Base-by-base conservation (phyloP, 1,139 yeast genomes). In the Yamadazyma taylorii region DNA sequence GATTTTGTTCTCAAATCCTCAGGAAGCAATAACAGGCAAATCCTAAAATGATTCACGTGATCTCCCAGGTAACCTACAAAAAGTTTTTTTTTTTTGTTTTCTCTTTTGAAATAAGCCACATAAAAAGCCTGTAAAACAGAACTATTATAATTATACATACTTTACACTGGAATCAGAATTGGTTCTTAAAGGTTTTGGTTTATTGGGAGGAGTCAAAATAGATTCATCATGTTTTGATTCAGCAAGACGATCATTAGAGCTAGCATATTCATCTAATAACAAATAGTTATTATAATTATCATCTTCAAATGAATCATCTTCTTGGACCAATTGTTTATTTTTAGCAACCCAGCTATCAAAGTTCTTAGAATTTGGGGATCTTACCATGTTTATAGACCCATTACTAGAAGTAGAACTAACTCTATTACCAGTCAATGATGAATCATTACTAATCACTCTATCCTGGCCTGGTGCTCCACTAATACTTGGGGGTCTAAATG, bases 331-430 rank as follows among this genome's bases (percentile, higher is more conserved):
- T 39, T 63, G 61, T 43, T 63, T 69, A 48, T 77, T 77, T 43
- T 64, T 66, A 34, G 64, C 61, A 10, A 77, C 78, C 83, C 83
- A 78, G 22, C 62, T 66, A 35, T 73, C 75, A 51, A 76, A 78
- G 25, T 59, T 56, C 35, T 40, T 48, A 42, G 50, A 52, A 47
- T 50, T 52, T 31, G 57, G 57, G 23, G 58, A 56, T 36, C 48
- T 47, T 3, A 48, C 49, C 17, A 49, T 30, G 35, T 32, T 38
- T 10, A 16, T n/a, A 4, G 51, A 43, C 5, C 46, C 31, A 27
- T 41, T 41, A n/a, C 47, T 53, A 5, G 49, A 43, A 10, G 41
- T 38, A 13, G 43, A 36, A 19, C 42, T 38, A 10, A 37, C 43
- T 33, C 46, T 30, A 25, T 34, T 31, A 17, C 32, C 32, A 12